phyloP scores from a whole-genome alignment of 257 asterid genomes.

The Solanum dulcamara region DNA sequence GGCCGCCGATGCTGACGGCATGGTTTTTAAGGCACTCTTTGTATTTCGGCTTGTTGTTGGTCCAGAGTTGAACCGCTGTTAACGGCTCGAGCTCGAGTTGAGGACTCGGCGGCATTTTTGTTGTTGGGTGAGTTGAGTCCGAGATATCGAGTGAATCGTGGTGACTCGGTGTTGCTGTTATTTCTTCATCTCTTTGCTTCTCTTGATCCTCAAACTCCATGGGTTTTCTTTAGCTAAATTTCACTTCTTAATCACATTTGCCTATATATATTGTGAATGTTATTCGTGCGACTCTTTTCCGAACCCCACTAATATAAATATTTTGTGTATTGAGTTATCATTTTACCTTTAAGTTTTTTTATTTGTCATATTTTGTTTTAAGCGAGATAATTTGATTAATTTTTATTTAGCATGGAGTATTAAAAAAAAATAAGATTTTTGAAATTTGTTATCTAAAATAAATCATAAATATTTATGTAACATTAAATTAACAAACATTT shows the following conservation, averaged over 20 bases:
- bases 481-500: too few species aligned
- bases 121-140: neutral
- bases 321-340: too few species aligned
- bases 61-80: neutral
- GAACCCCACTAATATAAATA: too few species aligned
- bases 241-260: neutral
- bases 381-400: neutral
- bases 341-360: too few species aligned
- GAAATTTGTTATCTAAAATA: neutral
- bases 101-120: neutral
- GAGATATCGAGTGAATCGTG: neutral
- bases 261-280: neutral
- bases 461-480: too few species aligned
- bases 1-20: slow-evolving; percentile 62
- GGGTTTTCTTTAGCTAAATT: neutral
- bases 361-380: neutral
- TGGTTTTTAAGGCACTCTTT: slow-evolving; percentile 68
- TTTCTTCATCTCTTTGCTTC: slow-evolving; percentile 13
- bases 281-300: neutral
- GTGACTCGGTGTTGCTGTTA: slow-evolving; percentile 1
- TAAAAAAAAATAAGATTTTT: too few species aligned
- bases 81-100: neutral
- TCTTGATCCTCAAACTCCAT: slow-evolving; percentile 23
- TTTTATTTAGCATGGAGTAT: too few species aligned
- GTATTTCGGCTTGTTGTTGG: slow-evolving; percentile 19